Evolutionary conservation across 768 basidiomycete species (phyloP).

Genomic region (Chlorophyllum brunneum): DNA sequence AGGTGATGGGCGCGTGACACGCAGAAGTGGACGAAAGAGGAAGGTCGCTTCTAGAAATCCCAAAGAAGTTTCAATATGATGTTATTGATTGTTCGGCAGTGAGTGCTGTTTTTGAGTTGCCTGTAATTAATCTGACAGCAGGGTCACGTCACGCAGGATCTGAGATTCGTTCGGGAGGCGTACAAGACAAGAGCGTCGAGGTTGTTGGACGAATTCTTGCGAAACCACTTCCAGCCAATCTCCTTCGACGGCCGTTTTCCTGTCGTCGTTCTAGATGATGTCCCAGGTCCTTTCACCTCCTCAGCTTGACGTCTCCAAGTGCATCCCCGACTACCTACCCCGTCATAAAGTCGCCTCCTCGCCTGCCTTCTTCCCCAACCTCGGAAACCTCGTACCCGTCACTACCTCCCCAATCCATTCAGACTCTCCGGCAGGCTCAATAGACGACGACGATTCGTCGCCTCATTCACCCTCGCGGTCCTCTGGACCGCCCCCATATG

Average conservation of each 20-base stretch:
- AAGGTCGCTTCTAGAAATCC: constrained; percentile 27
- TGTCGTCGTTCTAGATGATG: constrained; percentile 18
- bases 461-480: constrained; percentile 28
- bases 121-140: constrained; percentile 20
- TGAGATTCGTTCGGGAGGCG: constrained; percentile 23
- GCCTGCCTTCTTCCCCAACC: constrained; percentile 20
- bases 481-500: constrained; percentile 27
- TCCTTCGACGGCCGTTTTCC: neutral
- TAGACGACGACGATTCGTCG: constrained; percentile 32
- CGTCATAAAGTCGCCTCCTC: constrained; percentile 14
- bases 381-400: constrained; percentile 19
- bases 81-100: constrained; percentile 28
- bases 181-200: constrained; percentile 15
- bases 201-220: constrained; percentile 5
- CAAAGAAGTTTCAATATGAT: constrained; percentile 25
- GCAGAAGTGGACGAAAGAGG: constrained; percentile 9
- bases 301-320: constrained; percentile 20
- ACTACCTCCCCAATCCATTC: constrained; percentile 22
- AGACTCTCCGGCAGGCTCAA: constrained; percentile 26
- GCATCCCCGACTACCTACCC: constrained; percentile 14
- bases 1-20: constrained; percentile 12
- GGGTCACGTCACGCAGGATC: constrained; percentile 31
- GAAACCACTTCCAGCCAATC: constrained; percentile 1
- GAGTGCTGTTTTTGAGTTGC: constrained; percentile 13
- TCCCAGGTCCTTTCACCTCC: constrained; percentile 21